phyloP scores from a whole-genome alignment of 2,329 filamentous ascomycete species.

The Colletotrichum plurivorum region DNA sequence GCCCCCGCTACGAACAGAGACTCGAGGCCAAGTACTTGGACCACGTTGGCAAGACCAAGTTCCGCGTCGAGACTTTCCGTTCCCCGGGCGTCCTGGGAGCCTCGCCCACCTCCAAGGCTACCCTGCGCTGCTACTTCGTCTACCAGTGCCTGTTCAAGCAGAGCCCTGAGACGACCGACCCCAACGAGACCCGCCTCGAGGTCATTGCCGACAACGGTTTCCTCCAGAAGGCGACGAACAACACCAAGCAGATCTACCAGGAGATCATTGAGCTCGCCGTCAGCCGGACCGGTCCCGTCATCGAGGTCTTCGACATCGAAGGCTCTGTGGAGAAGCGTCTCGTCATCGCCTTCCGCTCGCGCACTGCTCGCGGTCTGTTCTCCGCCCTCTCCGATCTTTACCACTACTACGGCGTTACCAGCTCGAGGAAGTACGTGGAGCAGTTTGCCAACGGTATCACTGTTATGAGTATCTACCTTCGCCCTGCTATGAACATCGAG shows the following conservation, averaged over 20 bases:
- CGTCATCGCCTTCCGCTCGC: conserved; percentile 93
- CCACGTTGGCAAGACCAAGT: conserved; percentile 79
- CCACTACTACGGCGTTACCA: conserved; percentile 98
- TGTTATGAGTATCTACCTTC: conserved; percentile 95
- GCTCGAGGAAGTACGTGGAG: conserved; percentile 96
- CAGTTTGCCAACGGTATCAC: conserved; percentile 99
- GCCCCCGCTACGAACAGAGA: conserved; percentile 93
- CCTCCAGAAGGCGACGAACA: conserved; percentile 93
- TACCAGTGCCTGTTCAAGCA: conserved; percentile 96
- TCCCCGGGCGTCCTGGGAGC: conserved; percentile 85
- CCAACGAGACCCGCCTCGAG: conserved; percentile 89
- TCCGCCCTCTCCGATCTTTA: conserved; percentile 96
- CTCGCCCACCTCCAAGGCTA: conserved; percentile 78
- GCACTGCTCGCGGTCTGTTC: conserved; percentile 93
- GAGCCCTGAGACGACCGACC: conserved; percentile 76
- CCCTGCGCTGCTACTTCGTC: conserved; percentile 97
- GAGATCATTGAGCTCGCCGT: conserved; percentile 92
- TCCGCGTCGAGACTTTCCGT: conserved; percentile 97
- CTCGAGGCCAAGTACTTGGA: conserved; percentile 97
- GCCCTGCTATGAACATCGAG: conserved; percentile 74
- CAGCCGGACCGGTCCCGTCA: conserved; percentile 89
- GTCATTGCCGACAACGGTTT: conserved; percentile 95
- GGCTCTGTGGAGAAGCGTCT: conserved; percentile 92
- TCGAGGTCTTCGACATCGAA: conserved; percentile 97
- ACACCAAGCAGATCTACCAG: conserved; percentile 96